Evolutionary conservation across 1,284 basidiomycete genomes (phyloP).

Genomic region (Ceratobasidium theobromae): DNA sequence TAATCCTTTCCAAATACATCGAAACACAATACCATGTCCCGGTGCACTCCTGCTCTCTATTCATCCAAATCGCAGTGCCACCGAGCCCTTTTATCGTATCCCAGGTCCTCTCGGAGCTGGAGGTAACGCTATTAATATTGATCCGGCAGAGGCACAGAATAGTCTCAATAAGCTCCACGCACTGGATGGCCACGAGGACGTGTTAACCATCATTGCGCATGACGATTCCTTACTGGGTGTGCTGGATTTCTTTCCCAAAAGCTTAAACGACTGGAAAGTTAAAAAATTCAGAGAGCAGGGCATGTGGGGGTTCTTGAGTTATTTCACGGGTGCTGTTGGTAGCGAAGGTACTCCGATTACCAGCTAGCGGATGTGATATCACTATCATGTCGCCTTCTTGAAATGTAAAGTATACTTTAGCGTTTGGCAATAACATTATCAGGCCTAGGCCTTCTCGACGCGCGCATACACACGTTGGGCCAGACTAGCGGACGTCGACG

Average conservation of each 20-base stretch:
- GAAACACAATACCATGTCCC: neutral
- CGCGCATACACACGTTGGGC: too few species aligned
- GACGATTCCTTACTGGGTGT: slow-evolving; percentile 13
- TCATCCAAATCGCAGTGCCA: neutral
- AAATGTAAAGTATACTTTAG: neutral
- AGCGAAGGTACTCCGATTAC: neutral
- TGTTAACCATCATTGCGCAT: slow-evolving; percentile 25
- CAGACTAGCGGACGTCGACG: too few species aligned
- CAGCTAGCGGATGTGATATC: neutral
- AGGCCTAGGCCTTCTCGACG: too few species aligned
- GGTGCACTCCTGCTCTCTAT: neutral
- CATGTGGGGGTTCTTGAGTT: slow-evolving; percentile 20
- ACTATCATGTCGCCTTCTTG: neutral
- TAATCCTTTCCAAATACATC: neutral
- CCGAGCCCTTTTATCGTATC: neutral
- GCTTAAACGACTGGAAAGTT: slow-evolving; percentile 10
- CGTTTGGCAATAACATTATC: too few species aligned
- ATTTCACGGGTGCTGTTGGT: slow-evolving; percentile 2
- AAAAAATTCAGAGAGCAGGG: slow-evolving; percentile 2
- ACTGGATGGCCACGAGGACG: slow-evolving; percentile 9
- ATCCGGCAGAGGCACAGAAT: slow-evolving; percentile 6
- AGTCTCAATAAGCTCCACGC: slow-evolving; percentile 7
- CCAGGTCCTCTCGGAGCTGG: neutral
- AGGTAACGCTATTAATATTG: neutral
- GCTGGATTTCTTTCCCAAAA: slow-evolving; percentile 18